phyloP scores from a whole-genome alignment of 2,329 filamentous ascomycete species.

The Cladosporium austrohemisphaericum region DNA sequence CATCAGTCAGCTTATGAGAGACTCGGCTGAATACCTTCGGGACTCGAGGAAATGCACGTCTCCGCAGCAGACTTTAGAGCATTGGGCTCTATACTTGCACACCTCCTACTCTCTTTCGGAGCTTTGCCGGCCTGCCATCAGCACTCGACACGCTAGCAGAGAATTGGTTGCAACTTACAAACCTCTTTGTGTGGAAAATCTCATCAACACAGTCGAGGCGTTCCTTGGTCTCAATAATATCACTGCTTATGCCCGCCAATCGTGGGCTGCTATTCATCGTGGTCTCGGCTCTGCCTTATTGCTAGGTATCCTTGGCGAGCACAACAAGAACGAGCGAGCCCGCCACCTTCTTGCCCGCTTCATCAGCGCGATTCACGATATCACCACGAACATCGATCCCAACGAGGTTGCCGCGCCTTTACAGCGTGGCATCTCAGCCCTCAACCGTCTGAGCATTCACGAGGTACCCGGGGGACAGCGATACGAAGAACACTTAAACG shows the following conservation, averaged over 20 bases:
- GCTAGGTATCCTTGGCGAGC: conserved; percentile 41
- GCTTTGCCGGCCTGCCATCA: conserved; percentile 59
- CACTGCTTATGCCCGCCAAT: conserved; percentile 39
- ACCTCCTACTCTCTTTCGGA: conserved; percentile 61
- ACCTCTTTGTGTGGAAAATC: conserved; percentile 50
- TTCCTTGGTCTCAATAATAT: conserved; percentile 57
- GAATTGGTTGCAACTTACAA: conserved; percentile 48
- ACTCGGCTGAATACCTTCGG: conserved; percentile 55
- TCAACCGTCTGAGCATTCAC: conserved; percentile 39
- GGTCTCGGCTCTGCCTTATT: conserved; percentile 39
- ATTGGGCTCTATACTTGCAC: conserved; percentile 59
- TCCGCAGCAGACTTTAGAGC: conserved; percentile 54
- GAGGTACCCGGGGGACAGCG: conserved; percentile 7
- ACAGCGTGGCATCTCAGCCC: conserved; percentile 44
- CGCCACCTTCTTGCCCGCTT: conserved; percentile 45
- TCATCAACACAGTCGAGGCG: conserved; percentile 55
- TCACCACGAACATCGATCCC: conserved; percentile 46
- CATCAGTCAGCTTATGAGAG: conserved; percentile 55
- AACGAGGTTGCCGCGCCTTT: conserved; percentile 47
- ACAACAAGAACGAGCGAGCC: conserved; percentile 46
- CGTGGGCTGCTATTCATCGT: conserved; percentile 35
- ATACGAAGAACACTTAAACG: conserved; percentile 12
- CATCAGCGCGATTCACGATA: conserved; percentile 44
- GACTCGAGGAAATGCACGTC: conserved; percentile 49
- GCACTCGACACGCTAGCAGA: conserved; percentile 43